A percentile compares a stretch with the other conserved stretches of the same genome.
Conservation (phyloP, 345 rosid genomes). For the Pistacia integerrima region DNA sequence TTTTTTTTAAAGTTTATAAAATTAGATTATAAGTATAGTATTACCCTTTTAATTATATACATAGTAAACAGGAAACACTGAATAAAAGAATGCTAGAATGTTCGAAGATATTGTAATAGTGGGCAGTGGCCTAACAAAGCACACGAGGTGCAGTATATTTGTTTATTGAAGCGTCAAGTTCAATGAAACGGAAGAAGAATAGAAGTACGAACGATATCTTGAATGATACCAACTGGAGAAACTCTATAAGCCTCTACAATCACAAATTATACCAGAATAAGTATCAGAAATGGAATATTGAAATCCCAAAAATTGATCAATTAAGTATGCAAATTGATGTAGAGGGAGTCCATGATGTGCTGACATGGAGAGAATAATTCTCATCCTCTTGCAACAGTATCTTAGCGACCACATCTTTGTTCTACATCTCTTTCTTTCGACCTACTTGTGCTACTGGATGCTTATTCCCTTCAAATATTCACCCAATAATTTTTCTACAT, state of each 20-base stretch:
- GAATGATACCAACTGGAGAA: neutral
- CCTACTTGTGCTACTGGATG: conserved; percentile 23
- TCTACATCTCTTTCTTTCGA: conserved; percentile 5
- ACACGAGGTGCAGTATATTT: too few species aligned
- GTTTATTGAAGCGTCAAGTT: too few species aligned
- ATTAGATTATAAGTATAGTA: too few species aligned
- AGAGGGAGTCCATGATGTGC: neutral
- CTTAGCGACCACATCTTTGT: neutral
- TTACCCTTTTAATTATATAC: too few species aligned
- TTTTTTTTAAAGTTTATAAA: too few species aligned
- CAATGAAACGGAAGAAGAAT: too few species aligned
- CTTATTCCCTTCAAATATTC: conserved; percentile 27
- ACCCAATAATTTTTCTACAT: neutral
- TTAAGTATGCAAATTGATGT: neutral
- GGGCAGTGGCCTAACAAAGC: too few species aligned
- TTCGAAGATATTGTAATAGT: too few species aligned
- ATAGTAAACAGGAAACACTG: too few species aligned
- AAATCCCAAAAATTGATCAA: neutral
- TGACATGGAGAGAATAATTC: conserved; percentile 18
- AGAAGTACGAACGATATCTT: too few species aligned
- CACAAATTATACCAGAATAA: neutral
- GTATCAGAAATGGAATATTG: neutral
- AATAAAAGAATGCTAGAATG: too few species aligned
- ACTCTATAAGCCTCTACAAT: neutral
- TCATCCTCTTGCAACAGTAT: neutral